Conservation (phyloP, 2,329 filamentous ascomycete genomes). For the Fusarium decemcellulare region DNA sequence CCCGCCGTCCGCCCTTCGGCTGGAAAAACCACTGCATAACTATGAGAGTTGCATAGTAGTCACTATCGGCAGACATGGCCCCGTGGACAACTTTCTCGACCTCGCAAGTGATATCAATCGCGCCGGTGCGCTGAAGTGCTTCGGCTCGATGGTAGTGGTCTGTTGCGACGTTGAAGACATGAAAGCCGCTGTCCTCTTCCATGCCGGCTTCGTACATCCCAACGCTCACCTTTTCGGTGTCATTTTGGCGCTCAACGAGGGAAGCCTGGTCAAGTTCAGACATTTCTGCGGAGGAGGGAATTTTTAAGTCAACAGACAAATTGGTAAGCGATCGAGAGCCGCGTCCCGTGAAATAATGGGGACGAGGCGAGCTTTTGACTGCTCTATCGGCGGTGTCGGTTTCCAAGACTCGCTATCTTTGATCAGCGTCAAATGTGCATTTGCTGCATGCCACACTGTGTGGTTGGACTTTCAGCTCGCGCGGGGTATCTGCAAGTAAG, state of each 20-base stretch:
- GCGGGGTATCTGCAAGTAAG: not conserved
- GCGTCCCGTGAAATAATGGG: too few relatives aligned
- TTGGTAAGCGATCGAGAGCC: too few relatives aligned
- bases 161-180: conserved; percentile 17
- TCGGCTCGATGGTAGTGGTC: conserved; percentile 29
- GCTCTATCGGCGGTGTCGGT: too few relatives aligned
- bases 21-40: conserved; percentile 19
- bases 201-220: not conserved
- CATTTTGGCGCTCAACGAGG: not conserved
- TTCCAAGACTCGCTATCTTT: too few relatives aligned
- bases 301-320: too few relatives aligned
- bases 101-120: conserved; percentile 21
- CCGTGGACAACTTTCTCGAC: conserved; percentile 11
- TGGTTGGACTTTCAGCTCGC: not conserved
- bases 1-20: conserved; percentile 2
- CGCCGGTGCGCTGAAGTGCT: conserved; percentile 14
- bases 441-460: not conserved
- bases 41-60: conserved; percentile 11
- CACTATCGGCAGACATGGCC: conserved; percentile 24
- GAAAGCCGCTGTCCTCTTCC: conserved; percentile 12
- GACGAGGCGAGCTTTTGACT: too few relatives aligned
- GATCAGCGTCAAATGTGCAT: too few relatives aligned
- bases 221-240: not conserved
- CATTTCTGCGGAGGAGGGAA: too few relatives aligned
- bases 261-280: too few relatives aligned